Base-by-base conservation (phyloP, 805 yeast genomes). In the Suhomyces kilbournensis region DNA sequence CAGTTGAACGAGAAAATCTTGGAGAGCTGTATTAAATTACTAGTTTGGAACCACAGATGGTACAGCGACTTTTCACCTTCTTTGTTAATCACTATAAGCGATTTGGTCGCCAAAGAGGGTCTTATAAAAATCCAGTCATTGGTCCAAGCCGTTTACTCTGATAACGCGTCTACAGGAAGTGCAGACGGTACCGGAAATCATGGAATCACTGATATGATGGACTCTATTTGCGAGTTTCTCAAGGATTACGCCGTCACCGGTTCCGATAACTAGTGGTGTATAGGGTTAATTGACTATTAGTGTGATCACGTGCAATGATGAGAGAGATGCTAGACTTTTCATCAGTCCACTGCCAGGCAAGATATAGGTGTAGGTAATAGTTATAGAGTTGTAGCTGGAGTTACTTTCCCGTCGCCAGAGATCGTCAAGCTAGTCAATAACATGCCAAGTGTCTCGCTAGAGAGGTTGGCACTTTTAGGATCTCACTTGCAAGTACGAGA, bases 11-110 rank as follows among this genome's bases (percentile, higher is more conserved):
- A 77, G 48, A 75, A 78, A 56, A 82, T 90, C 10, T 74, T 92
- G 53, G 90, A 86, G 52, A 72, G 86, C 20, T 70, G 84, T 52
- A 89, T 92, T 34, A 88, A 87, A 61, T 73, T 94, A 49, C 73
- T 86, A n/a, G 96, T 94, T n/a, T 96, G 98, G 97, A 88, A 90
- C 65, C 97, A 92, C 69, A 82, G 99, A 64, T 94, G 99, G 99
- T 96, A 93, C 71, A 81, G 85, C 57, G 97, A 93, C 58, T 93
- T 91, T 64, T 85, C 96, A 7, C 88, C 96, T 19, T 74, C 75
- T 46, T 73, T 90, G 46, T 64, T 84, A n/a, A 65, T 71, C n/a
- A 72, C 83, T 0, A 70, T 91, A 53, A 72, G 81, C 19, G 80
- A 77, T 50, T 74, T 90, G 51, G 84, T 90, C 22, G 82, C 82